Conservation (phyloP, 305 asterid genomes). For the Fraxinus ornus region DNA sequence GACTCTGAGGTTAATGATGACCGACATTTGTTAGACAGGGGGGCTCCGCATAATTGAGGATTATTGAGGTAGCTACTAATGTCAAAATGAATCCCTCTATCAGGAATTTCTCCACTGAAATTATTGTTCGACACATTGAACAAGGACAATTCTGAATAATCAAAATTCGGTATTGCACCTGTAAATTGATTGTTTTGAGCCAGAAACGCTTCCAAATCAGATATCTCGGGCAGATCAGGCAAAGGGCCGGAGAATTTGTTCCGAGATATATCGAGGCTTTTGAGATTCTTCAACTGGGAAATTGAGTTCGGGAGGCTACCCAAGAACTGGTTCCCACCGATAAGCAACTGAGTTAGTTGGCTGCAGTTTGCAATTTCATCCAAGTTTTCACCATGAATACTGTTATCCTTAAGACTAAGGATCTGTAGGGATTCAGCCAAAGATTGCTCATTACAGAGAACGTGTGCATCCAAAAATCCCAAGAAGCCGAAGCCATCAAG, state of each 20-base stretch:
- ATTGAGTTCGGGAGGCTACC: conserved; percentile 40
- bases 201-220: conserved; percentile 30
- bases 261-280: conserved; percentile 43
- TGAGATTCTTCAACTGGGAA: conserved; percentile 38
- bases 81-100: conserved; percentile 28
- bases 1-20: conserved; percentile 3
- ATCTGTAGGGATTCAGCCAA: conserved; percentile 32
- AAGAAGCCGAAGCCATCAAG: conserved; percentile 41
- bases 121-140: conserved; percentile 55
- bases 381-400: conserved; percentile 33
- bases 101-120: conserved; percentile 52
- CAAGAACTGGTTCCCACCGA: conserved; percentile 37
- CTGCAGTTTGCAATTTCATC: conserved; percentile 48
- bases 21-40: conserved; percentile 41
- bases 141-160: conserved; percentile 27
- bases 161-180: conserved; percentile 36
- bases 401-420: conserved; percentile 36
- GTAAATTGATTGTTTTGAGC: conserved; percentile 41
- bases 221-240: conserved; percentile 40
- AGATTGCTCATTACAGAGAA: conserved; percentile 41
- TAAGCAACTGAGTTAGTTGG: conserved; percentile 34
- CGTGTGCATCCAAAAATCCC: conserved; percentile 42
- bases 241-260: conserved; percentile 44
- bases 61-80: conserved; percentile 39
- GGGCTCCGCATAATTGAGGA: conserved; percentile 51